Percentiles rank a stretch among this genome's conserved stretches.
Conservation (phyloP, 768 basidiomycete genomes). For the Lactarius evosmus region DNA sequence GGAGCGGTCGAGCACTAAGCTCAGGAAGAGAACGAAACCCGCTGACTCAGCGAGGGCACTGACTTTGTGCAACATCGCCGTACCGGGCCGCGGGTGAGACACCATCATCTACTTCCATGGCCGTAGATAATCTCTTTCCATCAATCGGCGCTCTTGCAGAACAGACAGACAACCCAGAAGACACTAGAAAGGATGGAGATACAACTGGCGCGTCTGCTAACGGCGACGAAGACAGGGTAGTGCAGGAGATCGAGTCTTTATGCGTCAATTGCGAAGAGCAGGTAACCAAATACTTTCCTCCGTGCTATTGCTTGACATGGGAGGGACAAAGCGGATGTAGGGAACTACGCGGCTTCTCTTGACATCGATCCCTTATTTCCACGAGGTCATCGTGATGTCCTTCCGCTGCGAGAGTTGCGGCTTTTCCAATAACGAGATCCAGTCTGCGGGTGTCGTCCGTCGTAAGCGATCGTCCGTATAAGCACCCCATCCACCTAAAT, state of each 20-base stretch:
- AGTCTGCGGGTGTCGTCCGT: constrained; percentile 82
- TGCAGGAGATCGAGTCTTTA: constrained; percentile 84
- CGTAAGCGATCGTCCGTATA: constrained; percentile 47
- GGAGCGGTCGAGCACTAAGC: not conserved
- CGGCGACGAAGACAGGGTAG: constrained; percentile 57
- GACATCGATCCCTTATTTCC: constrained; percentile 93
- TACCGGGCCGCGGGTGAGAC: not conserved
- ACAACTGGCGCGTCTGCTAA: constrained; percentile 23
- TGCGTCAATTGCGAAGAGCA: constrained; percentile 94
- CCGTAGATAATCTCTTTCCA: constrained; percentile 48
- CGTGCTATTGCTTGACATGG: not conserved
- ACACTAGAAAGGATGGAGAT: constrained; percentile 12
- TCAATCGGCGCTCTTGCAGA: constrained; percentile 54
- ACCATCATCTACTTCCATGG: constrained; percentile 11
- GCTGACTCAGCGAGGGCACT: constrained; percentile 20
- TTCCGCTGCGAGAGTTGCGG: constrained; percentile 96
- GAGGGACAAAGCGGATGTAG: constrained; percentile 41
- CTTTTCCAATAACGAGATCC: constrained; percentile 86
- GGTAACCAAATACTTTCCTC: constrained; percentile 44
- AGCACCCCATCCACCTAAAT: constrained; percentile 1
- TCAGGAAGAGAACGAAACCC: not conserved
- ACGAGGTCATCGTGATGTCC: constrained; percentile 93
- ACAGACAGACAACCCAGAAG: constrained; percentile 42
- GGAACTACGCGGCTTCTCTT: constrained; percentile 85
- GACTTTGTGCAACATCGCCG: not conserved